These are phyloP conservation scores for Fraxinus sp. DNA, from an alignment of 305 asterid species.

Conservation along the genomic window DNA sequence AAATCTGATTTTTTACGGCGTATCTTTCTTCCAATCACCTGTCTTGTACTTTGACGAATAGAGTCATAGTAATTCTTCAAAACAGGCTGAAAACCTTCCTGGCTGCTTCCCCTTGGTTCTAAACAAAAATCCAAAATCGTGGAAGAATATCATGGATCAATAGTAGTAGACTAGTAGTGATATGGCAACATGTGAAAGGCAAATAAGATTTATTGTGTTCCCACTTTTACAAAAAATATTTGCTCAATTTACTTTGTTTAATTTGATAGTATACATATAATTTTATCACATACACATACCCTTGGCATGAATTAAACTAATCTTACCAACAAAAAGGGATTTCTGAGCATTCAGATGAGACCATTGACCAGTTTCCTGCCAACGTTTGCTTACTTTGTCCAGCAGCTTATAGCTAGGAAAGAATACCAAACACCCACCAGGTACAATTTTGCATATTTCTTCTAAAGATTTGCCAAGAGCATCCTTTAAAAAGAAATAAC, in stretches of 20 bases:
- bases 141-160: conserved; percentile 21
- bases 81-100: conserved; percentile 67
- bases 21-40: conserved; percentile 48
- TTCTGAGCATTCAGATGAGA: conserved; percentile 75
- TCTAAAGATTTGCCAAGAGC: conserved; percentile 80
- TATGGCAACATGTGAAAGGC: conserved; percentile 6
- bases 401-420: conserved; percentile 96
- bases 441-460: conserved; percentile 80
- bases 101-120: conserved; percentile 94
- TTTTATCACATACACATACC: not conserved
- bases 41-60: conserved; percentile 51
- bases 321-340: conserved; percentile 76
- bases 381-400: conserved; percentile 78
- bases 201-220: conserved; percentile 7
- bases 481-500: conserved; percentile 57
- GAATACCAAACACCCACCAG: conserved; percentile 92
- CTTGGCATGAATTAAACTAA: conserved; percentile 15
- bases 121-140: conserved; percentile 27
- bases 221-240: not conserved
- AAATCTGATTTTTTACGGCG: conserved; percentile 54
- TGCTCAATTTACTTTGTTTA: not conserved
- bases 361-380: conserved; percentile 98
- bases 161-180: conserved; percentile 7
- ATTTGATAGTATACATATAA: not conserved
- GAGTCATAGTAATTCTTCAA: conserved; percentile 66